Percentiles rank a stretch among this genome's conserved stretches.
phyloP scores from a whole-genome alignment of 2,329 filamentous ascomycete species.

The Cercospora sesami region DNA sequence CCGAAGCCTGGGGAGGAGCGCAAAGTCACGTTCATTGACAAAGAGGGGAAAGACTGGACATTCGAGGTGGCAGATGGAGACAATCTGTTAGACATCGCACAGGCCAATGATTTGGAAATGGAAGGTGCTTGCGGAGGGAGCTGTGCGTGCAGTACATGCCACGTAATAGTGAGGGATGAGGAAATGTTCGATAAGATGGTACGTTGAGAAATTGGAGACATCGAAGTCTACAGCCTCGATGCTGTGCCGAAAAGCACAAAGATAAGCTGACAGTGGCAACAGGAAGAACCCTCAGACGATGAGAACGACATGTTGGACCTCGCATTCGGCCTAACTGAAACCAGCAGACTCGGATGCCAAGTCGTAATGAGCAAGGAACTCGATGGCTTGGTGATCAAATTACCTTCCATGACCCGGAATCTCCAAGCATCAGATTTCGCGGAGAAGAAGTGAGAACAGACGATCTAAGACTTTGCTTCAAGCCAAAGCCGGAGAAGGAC shows the following conservation, averaged over 20 bases:
- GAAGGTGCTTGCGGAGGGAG: constrained; percentile 94
- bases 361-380: constrained; percentile 88
- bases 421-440: constrained; percentile 90
- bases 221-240: background rate
- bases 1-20: constrained; percentile 91
- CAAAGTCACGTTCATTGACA: constrained; percentile 89
- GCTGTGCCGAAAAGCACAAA: background rate
- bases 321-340: constrained; percentile 87
- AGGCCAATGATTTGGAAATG: constrained; percentile 95
- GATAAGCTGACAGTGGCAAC: constrained; percentile 5
- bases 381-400: constrained; percentile 78
- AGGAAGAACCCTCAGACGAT: constrained; percentile 50
- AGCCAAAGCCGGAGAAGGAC: no score
- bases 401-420: constrained; percentile 94
- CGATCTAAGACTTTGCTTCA: no score
- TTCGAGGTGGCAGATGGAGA: constrained; percentile 82
- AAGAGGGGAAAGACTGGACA: constrained; percentile 74
- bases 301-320: constrained; percentile 86
- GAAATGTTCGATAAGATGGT: constrained; percentile 52
- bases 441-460: constrained; percentile 42
- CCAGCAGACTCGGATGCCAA: constrained; percentile 80
- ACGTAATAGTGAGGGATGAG: constrained; percentile 77
- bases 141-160: constrained; percentile 90
- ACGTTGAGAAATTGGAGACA: background rate
- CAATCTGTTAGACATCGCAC: constrained; percentile 92